Base-by-base conservation (phyloP, 2,329 filamentous ascomycete genomes). In the Hortaea werneckii region DNA sequence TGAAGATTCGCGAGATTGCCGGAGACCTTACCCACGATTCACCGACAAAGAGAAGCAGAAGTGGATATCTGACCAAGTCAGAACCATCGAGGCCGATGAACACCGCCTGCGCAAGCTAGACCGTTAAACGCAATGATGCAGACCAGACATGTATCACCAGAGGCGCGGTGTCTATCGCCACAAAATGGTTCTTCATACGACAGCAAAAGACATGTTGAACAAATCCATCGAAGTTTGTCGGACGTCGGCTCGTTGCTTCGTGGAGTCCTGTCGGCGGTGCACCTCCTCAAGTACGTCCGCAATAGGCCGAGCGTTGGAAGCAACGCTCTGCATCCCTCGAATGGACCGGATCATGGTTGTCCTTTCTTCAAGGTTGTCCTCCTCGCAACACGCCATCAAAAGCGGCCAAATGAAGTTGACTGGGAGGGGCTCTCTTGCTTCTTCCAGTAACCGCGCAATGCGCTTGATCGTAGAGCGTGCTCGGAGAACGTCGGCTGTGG, bases 391-490 rank as follows among this genome's bases (percentile, higher is more conserved):
- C 50, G 74, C 66, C 70, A 79, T 76, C 37, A 79, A 60, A 6
- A 78, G 58, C 1, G 75, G 75, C 77, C 75, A 79, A 5, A 79
- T 64, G 65, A 78, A 71, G 48, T 74, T 78, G 41, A 77, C 73
- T 0, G 76, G 75, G 1, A 78, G 60, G 6, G 71, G 64, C 30
- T 73, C 68, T 9, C 70, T 67, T 1, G 60, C 59, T 28, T 70
- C 64, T 10, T 66, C 62, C 45, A 78, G 71, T 30, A 72, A 62
- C 32, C 67, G 65, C 13, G 70, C 67, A 3, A 77, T 61, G 9
- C 62, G 65, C 28, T 71, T 70, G 49, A 77, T 77, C 38, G 71
- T 70, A n/a, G 58, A 57, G 44, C 77, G 65, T 1, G 73, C 74
- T 29, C 70, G 66, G 1, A 57, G 58, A 1, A 74, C 67, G 43